Evolutionary conservation across 2,329 filamentous ascomycete species (phyloP), one percentile per base, ranked within the genome.

Genomic region (Alternaria sp.): DNA sequence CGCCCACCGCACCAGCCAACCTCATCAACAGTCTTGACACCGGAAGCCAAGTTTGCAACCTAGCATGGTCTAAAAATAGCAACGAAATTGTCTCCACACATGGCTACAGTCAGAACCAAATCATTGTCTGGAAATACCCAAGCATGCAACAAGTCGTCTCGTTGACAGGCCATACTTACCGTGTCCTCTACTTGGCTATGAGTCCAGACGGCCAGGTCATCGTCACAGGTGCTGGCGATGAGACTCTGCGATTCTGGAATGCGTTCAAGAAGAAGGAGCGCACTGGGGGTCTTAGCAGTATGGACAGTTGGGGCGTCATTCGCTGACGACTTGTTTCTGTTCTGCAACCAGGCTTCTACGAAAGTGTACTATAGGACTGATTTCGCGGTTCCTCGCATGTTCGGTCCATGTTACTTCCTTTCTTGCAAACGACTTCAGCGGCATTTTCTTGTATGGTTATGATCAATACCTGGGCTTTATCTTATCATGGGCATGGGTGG

Each of bases 121-220:
- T 99, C 71, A 94, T 98, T 38, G 93, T 99, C 56, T 99, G 95
- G 95, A 99, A 99, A 75, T 99, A 99, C 75, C 95, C 95, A 1
- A 94, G 91, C 68, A 98, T 99, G 95, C 93, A 93, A 49, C 95
- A 98, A 77, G 93, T 99, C 8, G 94, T 93, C 41, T 96, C 92
- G 68, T 83, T 99, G 46, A 99, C 95, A 0, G 95, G 95, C 0
- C 95, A 99, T 78, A 99, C 95, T 1, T 98, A 96, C 79, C 91
- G 95, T 73, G 95, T 99, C 12, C 84, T 99, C 3, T 99, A 98
- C 77, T 85, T 99, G 53, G 94, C 94, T 32, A 98, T 98, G 93
- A 97, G 94, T 74, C 95, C 95, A 1, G 94, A 98, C 74, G 95
- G 95, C 18, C 88, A 94, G 69, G 91, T 93, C 3, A 92, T 99